Evolutionary conservation across 345 rosid species (phyloP).

Genomic region (Carallia brachiata): DNA sequence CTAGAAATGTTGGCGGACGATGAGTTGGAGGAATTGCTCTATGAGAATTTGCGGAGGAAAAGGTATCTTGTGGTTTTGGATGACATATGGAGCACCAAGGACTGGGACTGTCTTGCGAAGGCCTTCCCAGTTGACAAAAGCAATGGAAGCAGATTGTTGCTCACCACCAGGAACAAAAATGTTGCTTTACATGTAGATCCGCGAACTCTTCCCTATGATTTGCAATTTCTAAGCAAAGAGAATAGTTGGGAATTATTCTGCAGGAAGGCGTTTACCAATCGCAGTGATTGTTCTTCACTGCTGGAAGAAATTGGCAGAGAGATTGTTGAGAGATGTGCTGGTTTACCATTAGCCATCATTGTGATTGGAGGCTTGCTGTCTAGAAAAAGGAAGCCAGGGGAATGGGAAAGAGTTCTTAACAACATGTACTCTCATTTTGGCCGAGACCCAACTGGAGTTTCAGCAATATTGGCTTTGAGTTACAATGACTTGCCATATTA

Average conservation of each 20-base stretch:
- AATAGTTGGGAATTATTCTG: too few species aligned
- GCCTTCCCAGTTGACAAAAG: conserved; percentile 21
- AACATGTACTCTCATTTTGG: too few species aligned
- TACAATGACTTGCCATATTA: too few species aligned
- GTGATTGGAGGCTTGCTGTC: conserved; percentile 32
- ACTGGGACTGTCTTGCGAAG: conserved; percentile 19
- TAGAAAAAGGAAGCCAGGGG: conserved; percentile 6
- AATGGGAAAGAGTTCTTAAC: too few species aligned
- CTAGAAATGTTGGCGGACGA: too few species aligned
- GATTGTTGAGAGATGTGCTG: conserved; percentile 29
- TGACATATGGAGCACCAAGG: conserved; percentile 16
- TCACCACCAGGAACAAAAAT: conserved; percentile 21
- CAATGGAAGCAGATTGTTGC: conserved; percentile 29
- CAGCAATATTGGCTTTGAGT: too few species aligned
- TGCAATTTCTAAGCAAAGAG: too few species aligned
- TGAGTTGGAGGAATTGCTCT: too few species aligned
- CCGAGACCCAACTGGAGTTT: too few species aligned
- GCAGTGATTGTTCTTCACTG: conserved; percentile 13
- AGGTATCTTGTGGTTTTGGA: too few species aligned
- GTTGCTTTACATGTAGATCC: conserved; percentile 23
- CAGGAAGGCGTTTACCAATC: conserved; percentile 15
- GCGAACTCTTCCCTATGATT: conserved; percentile 3
- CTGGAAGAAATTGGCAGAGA: conserved; percentile 26
- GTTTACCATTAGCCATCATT: conserved; percentile 32
- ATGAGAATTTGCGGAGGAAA: too few species aligned